Base-by-base conservation (phyloP, 1,139 yeast species). In the Cylindricascospora bacillispora region DNA sequence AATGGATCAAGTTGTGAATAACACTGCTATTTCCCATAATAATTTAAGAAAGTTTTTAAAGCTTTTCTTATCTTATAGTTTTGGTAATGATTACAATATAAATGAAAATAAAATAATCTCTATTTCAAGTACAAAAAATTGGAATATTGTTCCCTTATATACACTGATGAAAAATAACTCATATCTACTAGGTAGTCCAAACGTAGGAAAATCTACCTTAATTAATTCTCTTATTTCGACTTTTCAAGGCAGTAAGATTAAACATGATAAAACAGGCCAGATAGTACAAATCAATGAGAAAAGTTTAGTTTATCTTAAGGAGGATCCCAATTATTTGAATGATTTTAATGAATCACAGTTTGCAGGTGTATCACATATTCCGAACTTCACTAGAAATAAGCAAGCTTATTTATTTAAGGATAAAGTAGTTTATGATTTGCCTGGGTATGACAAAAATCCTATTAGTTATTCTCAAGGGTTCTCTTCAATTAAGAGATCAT, bases 121-220 rank as follows among this genome's bases (percentile, higher is more conserved):
- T 2, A 62, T 65, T 1, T 70, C 79, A 28, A 70, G 73, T 0
- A 49, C 55, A 12, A 58, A 56, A 21, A 59, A 60, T 22, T 76
- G 85, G 86, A 66, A 69, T 27, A 44, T 68, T 4, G 52, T 56
- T 5, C 45, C 48, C 1, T 40, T 69, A 14, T 45, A 47, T 17
- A 33, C 53, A 2, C 40, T 49, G 7, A 48, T 71, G 25, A 41
- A 38, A 15, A 63, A 69, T 1, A 45, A 56, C 5, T 63, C 73
- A 16, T 77, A 71, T 45, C 52, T 83, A 21, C 59, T 82, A 9
- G 95, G 95, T 1, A 65, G 66, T 39, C 73, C 81, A 6, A 82
- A 82, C 46, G 63, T 73, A 11, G 95, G 95, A 1, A 83, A 83
- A 49, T 73, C 92, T 1, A 63, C 78, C 1, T 47, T 83, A 17